Conservation (phyloP, 257 asterid genomes). For the Linaria vulgaris region DNA sequence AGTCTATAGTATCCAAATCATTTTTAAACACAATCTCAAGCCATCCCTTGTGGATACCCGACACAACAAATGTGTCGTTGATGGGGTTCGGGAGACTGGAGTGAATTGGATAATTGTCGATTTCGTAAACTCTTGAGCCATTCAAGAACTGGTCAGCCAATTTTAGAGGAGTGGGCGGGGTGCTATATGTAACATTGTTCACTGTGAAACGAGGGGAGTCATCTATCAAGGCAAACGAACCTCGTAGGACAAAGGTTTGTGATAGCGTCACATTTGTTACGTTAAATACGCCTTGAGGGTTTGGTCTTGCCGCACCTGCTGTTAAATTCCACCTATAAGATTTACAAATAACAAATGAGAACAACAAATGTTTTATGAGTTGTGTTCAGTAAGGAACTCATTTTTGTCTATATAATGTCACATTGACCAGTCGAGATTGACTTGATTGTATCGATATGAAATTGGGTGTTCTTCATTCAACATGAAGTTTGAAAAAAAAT, state of each 20-base stretch:
- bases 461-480: too few species aligned
- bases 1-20: slow-evolving; percentile 32
- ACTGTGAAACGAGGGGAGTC: slow-evolving; percentile 32
- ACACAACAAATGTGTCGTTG: slow-evolving; percentile 50
- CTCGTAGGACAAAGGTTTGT: slow-evolving; percentile 55
- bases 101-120: slow-evolving; percentile 47
- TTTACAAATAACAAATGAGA: too few species aligned
- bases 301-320: slow-evolving; percentile 64
- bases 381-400: too few species aligned
- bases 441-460: too few species aligned
- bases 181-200: slow-evolving; percentile 50
- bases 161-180: slow-evolving; percentile 55
- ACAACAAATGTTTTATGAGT: too few species aligned
- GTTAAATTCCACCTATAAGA: slow-evolving; percentile 60
- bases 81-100: slow-evolving; percentile 24
- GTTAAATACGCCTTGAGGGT: slow-evolving; percentile 72
- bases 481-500: too few species aligned
- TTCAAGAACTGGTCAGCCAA: slow-evolving; percentile 55
- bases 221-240: slow-evolving; percentile 26
- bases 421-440: too few species aligned
- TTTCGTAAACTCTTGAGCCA: slow-evolving; percentile 52
- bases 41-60: slow-evolving; percentile 63
- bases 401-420: too few species aligned
- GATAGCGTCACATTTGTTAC: slow-evolving; percentile 61
- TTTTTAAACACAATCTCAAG: slow-evolving; percentile 63